Conservation (phyloP, 2,329 filamentous ascomycete species). For the Lanzia echinophila region DNA sequence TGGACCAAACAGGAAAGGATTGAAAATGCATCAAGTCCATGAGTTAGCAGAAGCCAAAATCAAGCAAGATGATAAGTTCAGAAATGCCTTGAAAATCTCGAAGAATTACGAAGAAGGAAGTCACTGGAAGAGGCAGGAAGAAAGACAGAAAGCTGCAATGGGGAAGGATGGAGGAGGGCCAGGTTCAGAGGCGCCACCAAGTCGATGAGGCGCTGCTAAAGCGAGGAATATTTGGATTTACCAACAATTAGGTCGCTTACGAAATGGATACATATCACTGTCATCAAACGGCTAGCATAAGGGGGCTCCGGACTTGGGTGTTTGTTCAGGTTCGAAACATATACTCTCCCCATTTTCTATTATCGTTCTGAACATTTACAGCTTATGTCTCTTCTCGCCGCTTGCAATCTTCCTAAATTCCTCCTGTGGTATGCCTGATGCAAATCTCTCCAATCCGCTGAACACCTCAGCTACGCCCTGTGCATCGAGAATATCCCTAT, state of each 20-base stretch:
- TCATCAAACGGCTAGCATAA: too few relatives aligned
- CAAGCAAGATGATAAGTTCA: slow-evolving; percentile 82
- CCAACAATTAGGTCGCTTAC: not conserved
- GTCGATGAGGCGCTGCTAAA: not conserved
- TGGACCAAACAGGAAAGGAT: slow-evolving; percentile 42
- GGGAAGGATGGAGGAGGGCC: slow-evolving; percentile 2
- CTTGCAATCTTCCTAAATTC: slow-evolving; percentile 81
- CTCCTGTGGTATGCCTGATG: slow-evolving; percentile 60
- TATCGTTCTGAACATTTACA: slow-evolving; percentile 41
- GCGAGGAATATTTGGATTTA: not conserved
- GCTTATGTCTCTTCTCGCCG: slow-evolving; percentile 90
- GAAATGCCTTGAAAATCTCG: slow-evolving; percentile 80
- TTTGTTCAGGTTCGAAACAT: too few relatives aligned
- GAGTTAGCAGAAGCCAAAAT: slow-evolving; percentile 95
- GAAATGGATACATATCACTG: too few relatives aligned
- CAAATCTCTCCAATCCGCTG: slow-evolving; percentile 73
- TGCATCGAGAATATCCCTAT: slow-evolving; percentile 63
- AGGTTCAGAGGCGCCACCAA: not conserved
- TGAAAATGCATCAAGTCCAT: slow-evolving; percentile 93
- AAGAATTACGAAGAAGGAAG: slow-evolving; percentile 79
- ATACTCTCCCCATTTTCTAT: too few relatives aligned
- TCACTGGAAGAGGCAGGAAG: slow-evolving; percentile 77
- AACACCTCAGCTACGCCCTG: slow-evolving; percentile 83
- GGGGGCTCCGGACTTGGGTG: too few relatives aligned
- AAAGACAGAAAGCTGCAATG: slow-evolving; percentile 7